Evolutionary conservation across 1,284 basidiomycete genomes (phyloP).

Genomic region (Leccinum fallax): DNA sequence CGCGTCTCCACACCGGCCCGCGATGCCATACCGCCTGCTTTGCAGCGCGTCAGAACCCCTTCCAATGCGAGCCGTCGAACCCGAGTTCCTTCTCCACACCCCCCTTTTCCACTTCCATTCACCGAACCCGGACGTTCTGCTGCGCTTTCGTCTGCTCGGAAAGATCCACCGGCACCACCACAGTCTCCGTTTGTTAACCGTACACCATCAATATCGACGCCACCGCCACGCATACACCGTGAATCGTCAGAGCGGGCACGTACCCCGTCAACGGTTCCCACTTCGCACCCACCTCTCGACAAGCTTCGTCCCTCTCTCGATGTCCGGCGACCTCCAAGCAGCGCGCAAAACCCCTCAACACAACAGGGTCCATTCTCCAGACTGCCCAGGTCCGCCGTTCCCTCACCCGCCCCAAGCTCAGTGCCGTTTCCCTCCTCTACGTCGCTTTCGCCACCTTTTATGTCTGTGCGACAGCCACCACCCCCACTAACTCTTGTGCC

Average conservation of each 20-base stretch:
- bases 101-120: slow-evolving; percentile 18
- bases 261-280: slow-evolving; percentile 17
- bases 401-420: slow-evolving; percentile 9
- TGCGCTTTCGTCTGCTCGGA: slow-evolving; percentile 15
- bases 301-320: slow-evolving; percentile 16
- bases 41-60: slow-evolving; percentile 22
- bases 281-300: slow-evolving; percentile 17
- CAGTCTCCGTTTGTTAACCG: slow-evolving; percentile 13
- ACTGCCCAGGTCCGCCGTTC: slow-evolving; percentile 10
- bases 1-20: slow-evolving; percentile 23
- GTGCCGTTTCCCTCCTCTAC: slow-evolving; percentile 22
- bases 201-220: slow-evolving; percentile 14
- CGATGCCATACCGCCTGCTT: slow-evolving; percentile 14
- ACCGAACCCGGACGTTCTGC: slow-evolving; percentile 20
- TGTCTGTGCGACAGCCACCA: slow-evolving; percentile 22
- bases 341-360: slow-evolving; percentile 10
- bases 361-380: slow-evolving; percentile 10
- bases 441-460: slow-evolving; percentile 3
- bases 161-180: slow-evolving; percentile 8
- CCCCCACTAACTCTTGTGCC: slow-evolving; percentile 18
- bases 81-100: slow-evolving; percentile 12
- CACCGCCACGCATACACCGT: slow-evolving; percentile 11
- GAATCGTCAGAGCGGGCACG: slow-evolving; percentile 22
- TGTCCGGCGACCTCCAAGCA: slow-evolving; percentile 20
- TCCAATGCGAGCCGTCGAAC: slow-evolving; percentile 16